A percentile compares a stretch with the other conserved stretches of the same genome.
phyloP scores from a whole-genome alignment of 177 flowering plant genomes.

The Vitis hybrid region DNA sequence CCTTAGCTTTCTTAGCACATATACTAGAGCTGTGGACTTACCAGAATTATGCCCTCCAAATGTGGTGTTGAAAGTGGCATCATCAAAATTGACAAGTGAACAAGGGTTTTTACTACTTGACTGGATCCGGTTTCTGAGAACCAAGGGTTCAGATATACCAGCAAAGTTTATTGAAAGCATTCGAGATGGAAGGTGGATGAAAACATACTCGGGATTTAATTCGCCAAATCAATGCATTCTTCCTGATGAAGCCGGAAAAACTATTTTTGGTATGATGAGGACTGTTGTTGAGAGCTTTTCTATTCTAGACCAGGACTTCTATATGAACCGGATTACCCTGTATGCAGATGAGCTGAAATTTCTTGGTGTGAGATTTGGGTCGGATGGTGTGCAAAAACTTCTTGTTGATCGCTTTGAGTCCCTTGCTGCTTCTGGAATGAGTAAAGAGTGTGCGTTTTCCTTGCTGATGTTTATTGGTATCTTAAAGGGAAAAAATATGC shows the following conservation, averaged over 20 bases:
- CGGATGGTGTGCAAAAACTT: slow-evolving; percentile 1
- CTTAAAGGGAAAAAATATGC: slow-evolving; percentile 4
- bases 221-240: not conserved
- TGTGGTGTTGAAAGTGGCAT: too few relatives aligned
- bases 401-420: not conserved
- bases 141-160: too few relatives aligned
- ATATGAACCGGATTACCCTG: slow-evolving; percentile 1
- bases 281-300: slow-evolving; percentile 5
- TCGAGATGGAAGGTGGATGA: too few relatives aligned
- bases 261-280: not conserved
- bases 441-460: slow-evolving; percentile 8
- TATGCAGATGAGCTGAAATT: slow-evolving; percentile 15
- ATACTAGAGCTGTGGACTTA: too few relatives aligned
- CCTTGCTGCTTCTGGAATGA: slow-evolving; percentile 6
- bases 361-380: slow-evolving; percentile 12
- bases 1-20: too few relatives aligned
- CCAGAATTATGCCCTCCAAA: too few relatives aligned
- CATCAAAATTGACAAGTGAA: too few relatives aligned
- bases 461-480: slow-evolving; percentile 8
- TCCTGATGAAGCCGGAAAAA: slow-evolving; percentile 10
- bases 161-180: too few relatives aligned
- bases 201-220: too few relatives aligned
- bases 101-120: too few relatives aligned
- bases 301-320: slow-evolving; percentile 8
- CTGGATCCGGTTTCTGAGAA: too few relatives aligned